These are phyloP conservation scores for Beverwykella pulmonaria DNA, from an alignment of 495 filamentous ascomycete genomes.

Conservation along the genomic window DNA sequence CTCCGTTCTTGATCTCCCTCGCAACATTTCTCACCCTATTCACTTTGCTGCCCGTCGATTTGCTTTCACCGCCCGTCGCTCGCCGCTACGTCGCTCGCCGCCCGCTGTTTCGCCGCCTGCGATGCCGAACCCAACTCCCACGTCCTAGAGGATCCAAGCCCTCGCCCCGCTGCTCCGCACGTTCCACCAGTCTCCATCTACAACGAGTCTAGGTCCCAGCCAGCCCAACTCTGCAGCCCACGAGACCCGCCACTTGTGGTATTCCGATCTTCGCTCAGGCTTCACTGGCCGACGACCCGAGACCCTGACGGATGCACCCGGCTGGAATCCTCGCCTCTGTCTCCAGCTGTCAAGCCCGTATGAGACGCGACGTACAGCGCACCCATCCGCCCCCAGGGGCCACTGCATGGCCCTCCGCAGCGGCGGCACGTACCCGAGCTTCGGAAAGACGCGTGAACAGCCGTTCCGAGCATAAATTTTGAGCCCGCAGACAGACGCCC, in stretches of 20 bases:
- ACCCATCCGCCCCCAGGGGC: neutral
- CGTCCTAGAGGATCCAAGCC: neutral
- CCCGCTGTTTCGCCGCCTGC: no score
- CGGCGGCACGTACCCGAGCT: conserved; percentile 6
- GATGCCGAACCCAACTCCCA: neutral
- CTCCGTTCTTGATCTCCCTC: no score
- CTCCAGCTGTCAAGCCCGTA: neutral
- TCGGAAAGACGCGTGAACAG: conserved; percentile 15
- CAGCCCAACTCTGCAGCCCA: conserved; percentile 12
- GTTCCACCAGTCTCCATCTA: neutral
- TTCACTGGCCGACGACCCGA: no score
- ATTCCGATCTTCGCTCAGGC: neutral
- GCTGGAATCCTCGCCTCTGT: neutral
- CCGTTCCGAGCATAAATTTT: conserved; percentile 16
- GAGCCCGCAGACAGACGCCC: neutral
- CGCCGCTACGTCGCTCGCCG: no score
- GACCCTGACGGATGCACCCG: neutral
- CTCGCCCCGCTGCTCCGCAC: no score
- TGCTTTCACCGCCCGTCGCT: no score
- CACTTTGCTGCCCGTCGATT: no score
- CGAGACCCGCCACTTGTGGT: conserved; percentile 11
- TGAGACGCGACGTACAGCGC: neutral
- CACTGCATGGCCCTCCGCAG: conserved; percentile 3
- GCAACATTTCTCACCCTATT: neutral
- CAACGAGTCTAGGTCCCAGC: neutral